A percentile compares a stretch with the other conserved stretches of the same genome.
phyloP scores from a whole-genome alignment of 2,329 filamentous ascomycete species.

The Ilyonectria robusta region DNA sequence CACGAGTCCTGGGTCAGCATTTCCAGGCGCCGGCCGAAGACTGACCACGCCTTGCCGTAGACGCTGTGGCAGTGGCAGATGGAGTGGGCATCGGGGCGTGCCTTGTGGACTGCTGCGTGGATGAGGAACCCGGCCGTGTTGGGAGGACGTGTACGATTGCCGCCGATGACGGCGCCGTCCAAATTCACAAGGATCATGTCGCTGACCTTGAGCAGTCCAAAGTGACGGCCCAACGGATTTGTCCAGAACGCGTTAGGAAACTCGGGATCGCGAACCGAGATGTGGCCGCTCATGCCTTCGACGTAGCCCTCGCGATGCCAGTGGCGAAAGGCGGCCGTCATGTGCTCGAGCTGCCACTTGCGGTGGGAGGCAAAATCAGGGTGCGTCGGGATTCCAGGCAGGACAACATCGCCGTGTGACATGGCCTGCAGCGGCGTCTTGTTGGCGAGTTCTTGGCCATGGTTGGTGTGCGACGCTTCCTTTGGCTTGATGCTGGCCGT shows the following conservation, averaged over 20 bases:
- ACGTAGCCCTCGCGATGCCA: constrained; percentile 76
- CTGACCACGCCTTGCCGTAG: constrained; percentile 76
- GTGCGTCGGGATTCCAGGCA: constrained; percentile 44
- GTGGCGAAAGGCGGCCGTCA: constrained; percentile 77
- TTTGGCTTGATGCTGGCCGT: constrained; percentile 34
- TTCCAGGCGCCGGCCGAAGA: constrained; percentile 74
- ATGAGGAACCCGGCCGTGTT: constrained; percentile 81
- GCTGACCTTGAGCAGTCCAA: constrained; percentile 74
- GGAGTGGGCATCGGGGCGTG: constrained; percentile 74
- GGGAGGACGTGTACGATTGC: constrained; percentile 70
- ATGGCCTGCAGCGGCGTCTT: constrained; percentile 47
- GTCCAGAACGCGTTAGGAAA: constrained; percentile 74
- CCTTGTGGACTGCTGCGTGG: constrained; percentile 75
- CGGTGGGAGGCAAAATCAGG: constrained; percentile 44
- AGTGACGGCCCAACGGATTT: constrained; percentile 76
- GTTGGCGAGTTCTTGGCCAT: constrained; percentile 42
- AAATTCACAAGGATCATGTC: constrained; percentile 78
- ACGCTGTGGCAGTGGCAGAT: constrained; percentile 78
- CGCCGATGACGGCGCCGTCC: constrained; percentile 73
- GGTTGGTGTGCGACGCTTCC: constrained; percentile 31
- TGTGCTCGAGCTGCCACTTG: constrained; percentile 67
- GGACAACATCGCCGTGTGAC: constrained; percentile 45
- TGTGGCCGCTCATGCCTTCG: constrained; percentile 79
- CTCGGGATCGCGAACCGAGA: constrained; percentile 75
- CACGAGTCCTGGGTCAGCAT: constrained; percentile 78